A percentile compares a stretch with the other conserved stretches of the same genome.
phyloP scores from a whole-genome alignment of 2,329 filamentous ascomycete genomes.

The Chaetomium globosum region DNA sequence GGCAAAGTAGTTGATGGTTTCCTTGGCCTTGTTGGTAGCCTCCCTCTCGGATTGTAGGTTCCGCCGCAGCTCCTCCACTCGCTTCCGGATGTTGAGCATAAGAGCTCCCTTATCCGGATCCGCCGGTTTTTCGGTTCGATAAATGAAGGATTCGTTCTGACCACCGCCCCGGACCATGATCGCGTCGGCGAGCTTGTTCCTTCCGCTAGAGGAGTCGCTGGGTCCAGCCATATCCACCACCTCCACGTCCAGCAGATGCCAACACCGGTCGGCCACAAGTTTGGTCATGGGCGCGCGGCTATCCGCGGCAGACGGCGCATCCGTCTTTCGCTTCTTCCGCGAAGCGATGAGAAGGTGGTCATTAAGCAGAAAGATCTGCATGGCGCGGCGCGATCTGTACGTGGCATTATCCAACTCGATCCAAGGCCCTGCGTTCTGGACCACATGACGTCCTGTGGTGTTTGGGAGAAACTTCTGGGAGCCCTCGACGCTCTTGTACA shows the following conservation, averaged over 20 bases:
- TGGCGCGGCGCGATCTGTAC: constrained; percentile 86
- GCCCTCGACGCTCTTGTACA: constrained; percentile 97
- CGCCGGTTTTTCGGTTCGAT: constrained; percentile 82
- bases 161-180: constrained; percentile 87
- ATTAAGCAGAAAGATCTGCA: constrained; percentile 90
- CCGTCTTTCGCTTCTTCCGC: constrained; percentile 86
- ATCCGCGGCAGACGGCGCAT: constrained; percentile 56
- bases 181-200: constrained; percentile 75
- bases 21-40: constrained; percentile 78
- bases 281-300: constrained; percentile 65
- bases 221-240: constrained; percentile 81
- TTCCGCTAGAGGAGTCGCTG: constrained; percentile 57
- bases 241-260: constrained; percentile 89
- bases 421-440: constrained; percentile 91
- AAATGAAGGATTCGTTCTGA: constrained; percentile 83
- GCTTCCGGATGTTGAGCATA: constrained; percentile 87
- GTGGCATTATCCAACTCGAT: constrained; percentile 96
- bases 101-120: constrained; percentile 77
- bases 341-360: constrained; percentile 91
- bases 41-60: constrained; percentile 83
- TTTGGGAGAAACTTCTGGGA: constrained; percentile 96
- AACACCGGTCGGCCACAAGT: constrained; percentile 90
- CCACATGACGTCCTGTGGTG: constrained; percentile 85
- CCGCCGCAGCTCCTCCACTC: constrained; percentile 87
- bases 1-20: constrained; percentile 84